These are phyloP conservation scores for Ampelocalamus luodianensis DNA, from an alignment of 176 grass and related monocot genomes.

Conservation along the genomic window DNA sequence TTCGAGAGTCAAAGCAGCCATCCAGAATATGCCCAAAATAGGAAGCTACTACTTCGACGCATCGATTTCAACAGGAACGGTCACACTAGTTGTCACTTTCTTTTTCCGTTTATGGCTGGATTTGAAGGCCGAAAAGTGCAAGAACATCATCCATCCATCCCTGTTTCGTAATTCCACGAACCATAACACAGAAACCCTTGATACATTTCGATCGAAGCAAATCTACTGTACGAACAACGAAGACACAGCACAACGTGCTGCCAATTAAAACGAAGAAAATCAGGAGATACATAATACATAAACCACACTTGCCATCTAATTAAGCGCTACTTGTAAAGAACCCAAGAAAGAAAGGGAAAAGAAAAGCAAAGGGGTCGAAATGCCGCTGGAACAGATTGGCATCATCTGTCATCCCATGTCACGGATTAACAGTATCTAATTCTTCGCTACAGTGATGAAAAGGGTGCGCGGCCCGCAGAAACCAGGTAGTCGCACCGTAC, in stretches of 20 bases:
- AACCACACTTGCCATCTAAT: too few relatives aligned
- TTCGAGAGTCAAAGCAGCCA: neutral
- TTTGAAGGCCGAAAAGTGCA: neutral
- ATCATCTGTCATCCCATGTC: too few relatives aligned
- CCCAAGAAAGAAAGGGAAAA: neutral
- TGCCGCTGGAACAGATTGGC: too few relatives aligned
- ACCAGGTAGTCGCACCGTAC: neutral
- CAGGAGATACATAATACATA: neutral
- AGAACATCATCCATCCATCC: neutral
- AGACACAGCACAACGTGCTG: neutral
- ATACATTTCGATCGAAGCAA: neutral
- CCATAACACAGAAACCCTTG: neutral
- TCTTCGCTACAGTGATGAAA: too few relatives aligned
- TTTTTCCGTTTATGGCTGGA: neutral
- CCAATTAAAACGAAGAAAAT: neutral
- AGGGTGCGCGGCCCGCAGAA: too few relatives aligned
- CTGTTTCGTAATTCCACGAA: neutral
- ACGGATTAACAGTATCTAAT: too few relatives aligned
- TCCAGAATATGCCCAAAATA: neutral
- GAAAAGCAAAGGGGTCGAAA: neutral
- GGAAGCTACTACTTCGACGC: neutral
- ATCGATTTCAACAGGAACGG: neutral
- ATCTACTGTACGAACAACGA: neutral
- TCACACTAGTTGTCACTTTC: neutral
- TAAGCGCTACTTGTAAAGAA: neutral